Percentiles rank a stretch among this genome's conserved stretches.
These are phyloP conservation scores for Cordyceps fumosorosea DNA, from an alignment of 2,329 filamentous ascomycete species.

Conservation along the genomic window DNA sequence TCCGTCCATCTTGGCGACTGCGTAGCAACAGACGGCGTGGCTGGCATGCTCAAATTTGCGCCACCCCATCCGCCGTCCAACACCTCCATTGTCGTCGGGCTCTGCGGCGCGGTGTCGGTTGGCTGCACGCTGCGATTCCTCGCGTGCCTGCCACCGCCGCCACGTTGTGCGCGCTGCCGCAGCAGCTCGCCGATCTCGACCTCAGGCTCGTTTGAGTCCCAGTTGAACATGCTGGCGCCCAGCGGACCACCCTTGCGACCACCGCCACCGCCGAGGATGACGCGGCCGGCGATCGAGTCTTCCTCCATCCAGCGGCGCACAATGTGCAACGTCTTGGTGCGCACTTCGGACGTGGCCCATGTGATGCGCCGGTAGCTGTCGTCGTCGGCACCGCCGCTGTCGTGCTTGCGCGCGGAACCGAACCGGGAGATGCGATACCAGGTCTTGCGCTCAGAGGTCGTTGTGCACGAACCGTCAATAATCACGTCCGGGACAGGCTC, in stretches of 20 bases:
- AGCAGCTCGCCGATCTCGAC: constrained; percentile 39
- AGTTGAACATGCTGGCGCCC: constrained; percentile 51
- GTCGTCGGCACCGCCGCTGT: constrained; percentile 43
- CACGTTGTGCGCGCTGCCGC: constrained; percentile 24
- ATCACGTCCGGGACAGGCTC: constrained; percentile 38
- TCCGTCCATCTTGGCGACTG: not conserved
- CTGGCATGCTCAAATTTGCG: constrained; percentile 13
- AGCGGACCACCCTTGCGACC: constrained; percentile 31
- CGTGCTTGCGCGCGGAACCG: constrained; percentile 51
- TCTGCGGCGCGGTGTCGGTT: constrained; percentile 10
- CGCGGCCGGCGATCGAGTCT: constrained; percentile 50
- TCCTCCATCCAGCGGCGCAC: constrained; percentile 62
- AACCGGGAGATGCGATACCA: constrained; percentile 60
- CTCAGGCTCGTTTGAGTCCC: constrained; percentile 48
- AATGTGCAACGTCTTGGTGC: constrained; percentile 47
- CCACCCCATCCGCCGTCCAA: constrained; percentile 28
- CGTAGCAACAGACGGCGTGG: not conserved
- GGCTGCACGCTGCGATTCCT: constrained; percentile 7
- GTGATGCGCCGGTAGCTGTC: constrained; percentile 53
- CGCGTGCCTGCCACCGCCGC: not conserved
- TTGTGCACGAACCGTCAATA: constrained; percentile 46
- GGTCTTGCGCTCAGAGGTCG: constrained; percentile 51
- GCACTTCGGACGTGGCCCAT: constrained; percentile 50
- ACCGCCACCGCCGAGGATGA: constrained; percentile 31
- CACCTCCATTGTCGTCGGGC: constrained; percentile 18